Evolutionary conservation across 73 alveolate species (phyloP).

Genomic region (Paramecium bursaria): DNA sequence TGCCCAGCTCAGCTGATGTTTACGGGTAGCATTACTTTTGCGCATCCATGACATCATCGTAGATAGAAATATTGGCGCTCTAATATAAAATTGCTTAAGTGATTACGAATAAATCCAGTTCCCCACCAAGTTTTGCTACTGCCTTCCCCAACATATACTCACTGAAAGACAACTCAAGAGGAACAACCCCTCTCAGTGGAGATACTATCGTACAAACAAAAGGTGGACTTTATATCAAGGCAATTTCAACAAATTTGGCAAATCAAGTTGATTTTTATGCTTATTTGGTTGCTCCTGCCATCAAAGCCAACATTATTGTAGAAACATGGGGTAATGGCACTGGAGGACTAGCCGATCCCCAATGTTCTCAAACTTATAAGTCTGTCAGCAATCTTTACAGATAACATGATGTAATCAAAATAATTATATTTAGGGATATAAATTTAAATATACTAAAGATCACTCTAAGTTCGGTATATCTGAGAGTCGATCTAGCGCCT

Average conservation of each 20-base stretch:
- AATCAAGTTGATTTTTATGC: slow-evolving; percentile 58
- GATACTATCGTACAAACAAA: not conserved
- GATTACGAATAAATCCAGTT: slow-evolving; percentile 7
- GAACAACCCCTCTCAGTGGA: slow-evolving; percentile 36
- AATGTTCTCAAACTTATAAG: not conserved
- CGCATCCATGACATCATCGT: not conserved
- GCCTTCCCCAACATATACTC: slow-evolving; percentile 31
- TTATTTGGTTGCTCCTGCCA: slow-evolving; percentile 42
- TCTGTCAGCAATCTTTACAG: slow-evolving; percentile 45
- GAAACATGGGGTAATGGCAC: slow-evolving; percentile 68
- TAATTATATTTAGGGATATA: not conserved
- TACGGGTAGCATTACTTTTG: slow-evolving; percentile 47
- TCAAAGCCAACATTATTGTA: slow-evolving; percentile 15
- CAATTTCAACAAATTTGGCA: slow-evolving; percentile 39
- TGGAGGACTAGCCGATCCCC: slow-evolving; percentile 26
- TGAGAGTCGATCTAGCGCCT: slow-evolving; percentile 15
- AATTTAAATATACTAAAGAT: slow-evolving; percentile 60
- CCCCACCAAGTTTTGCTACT: slow-evolving; percentile 22
- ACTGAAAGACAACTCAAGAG: slow-evolving; percentile 28
- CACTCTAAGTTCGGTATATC: slow-evolving; percentile 62
- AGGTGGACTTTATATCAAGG: slow-evolving; percentile 23
- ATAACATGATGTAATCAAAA: slow-evolving; percentile 27
- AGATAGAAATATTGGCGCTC: slow-evolving; percentile 40
- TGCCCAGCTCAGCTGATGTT: slow-evolving; percentile 21
- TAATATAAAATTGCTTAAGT: slow-evolving; percentile 20